Conservation (phyloP, 306 rosid species). For the Neltuma alba region DNA sequence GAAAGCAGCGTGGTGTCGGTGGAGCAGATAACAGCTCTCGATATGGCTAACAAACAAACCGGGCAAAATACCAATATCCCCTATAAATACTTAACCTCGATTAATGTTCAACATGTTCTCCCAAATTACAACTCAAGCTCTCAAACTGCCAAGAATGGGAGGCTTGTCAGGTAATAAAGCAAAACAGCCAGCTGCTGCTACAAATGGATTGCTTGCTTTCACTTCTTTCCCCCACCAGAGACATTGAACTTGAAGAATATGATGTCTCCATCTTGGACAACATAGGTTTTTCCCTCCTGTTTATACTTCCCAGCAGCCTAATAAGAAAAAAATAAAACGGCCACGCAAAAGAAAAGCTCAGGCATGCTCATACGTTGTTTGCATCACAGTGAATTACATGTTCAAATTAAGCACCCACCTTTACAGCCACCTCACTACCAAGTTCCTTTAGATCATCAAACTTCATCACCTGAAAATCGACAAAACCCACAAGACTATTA, state of each 20-base stretch:
- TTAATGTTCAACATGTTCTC: conserved; percentile 26
- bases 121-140: conserved; percentile 45
- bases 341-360: conserved; percentile 8
- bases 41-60: conserved; percentile 19
- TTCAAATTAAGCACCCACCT: conserved; percentile 55
- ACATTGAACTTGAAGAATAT: conserved; percentile 95
- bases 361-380: not conserved
- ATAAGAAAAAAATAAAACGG: conserved; percentile 8
- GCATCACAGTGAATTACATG: not conserved
- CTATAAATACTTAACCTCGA: conserved; percentile 29
- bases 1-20: conserved; percentile 12
- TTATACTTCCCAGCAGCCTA: conserved; percentile 93
- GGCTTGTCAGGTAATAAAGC: conserved; percentile 28
- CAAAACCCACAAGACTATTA: conserved; percentile 24
- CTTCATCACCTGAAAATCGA: conserved; percentile 81
- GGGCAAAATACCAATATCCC: conserved; percentile 24
- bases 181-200: conserved; percentile 3
- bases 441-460: conserved; percentile 96
- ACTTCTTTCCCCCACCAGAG: conserved; percentile 98
- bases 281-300: conserved; percentile 94
- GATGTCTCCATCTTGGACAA: conserved; percentile 92
- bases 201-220: conserved; percentile 37
- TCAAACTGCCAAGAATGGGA: conserved; percentile 30
- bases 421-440: conserved; percentile 85
- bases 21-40: conserved; percentile 6